Evolutionary conservation across 2,329 filamentous ascomycete genomes (phyloP).

Genomic region (Penicillium sp.): DNA sequence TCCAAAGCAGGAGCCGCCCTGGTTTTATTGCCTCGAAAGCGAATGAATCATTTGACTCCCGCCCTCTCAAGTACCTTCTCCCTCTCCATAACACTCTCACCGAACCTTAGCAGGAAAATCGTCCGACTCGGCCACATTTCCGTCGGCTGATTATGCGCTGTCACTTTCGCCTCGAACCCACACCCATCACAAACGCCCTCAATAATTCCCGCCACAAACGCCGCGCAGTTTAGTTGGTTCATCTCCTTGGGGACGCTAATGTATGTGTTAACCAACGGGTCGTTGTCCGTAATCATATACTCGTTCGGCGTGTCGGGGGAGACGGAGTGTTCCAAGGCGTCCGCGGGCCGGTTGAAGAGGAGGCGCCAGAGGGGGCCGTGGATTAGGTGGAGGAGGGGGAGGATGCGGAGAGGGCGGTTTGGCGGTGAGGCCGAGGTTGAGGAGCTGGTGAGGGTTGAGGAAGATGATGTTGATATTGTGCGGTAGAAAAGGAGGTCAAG

Average conservation of each 20-base stretch:
- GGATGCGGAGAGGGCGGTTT: constrained; percentile 82
- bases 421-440: constrained; percentile 72
- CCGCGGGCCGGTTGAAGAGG: constrained; percentile 87
- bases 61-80: constrained; percentile 78
- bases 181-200: constrained; percentile 95
- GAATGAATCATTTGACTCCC: constrained; percentile 47
- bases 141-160: constrained; percentile 75
- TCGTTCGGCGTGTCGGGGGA: constrained; percentile 84
- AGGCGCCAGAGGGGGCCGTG: constrained; percentile 90
- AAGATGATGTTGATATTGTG: constrained; percentile 78
- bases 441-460: constrained; percentile 81
- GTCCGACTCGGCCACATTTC: constrained; percentile 97
- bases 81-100: constrained; percentile 86
- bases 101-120: constrained; percentile 93
- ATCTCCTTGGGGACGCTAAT: constrained; percentile 93
- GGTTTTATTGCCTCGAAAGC: neutral
- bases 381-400: constrained; percentile 92
- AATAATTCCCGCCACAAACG: constrained; percentile 91
- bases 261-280: constrained; percentile 93
- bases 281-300: constrained; percentile 99
- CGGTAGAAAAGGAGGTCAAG: constrained; percentile 94
- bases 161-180: constrained; percentile 86
- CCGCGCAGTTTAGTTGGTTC: constrained; percentile 94
- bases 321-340: constrained; percentile 87
- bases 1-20: neutral